A percentile compares a stretch with the other conserved stretches of the same genome.
These are phyloP conservation scores for Xylariaceae sp. DNA, from an alignment of 2,329 filamentous ascomycete genomes.

Conservation along the genomic window DNA sequence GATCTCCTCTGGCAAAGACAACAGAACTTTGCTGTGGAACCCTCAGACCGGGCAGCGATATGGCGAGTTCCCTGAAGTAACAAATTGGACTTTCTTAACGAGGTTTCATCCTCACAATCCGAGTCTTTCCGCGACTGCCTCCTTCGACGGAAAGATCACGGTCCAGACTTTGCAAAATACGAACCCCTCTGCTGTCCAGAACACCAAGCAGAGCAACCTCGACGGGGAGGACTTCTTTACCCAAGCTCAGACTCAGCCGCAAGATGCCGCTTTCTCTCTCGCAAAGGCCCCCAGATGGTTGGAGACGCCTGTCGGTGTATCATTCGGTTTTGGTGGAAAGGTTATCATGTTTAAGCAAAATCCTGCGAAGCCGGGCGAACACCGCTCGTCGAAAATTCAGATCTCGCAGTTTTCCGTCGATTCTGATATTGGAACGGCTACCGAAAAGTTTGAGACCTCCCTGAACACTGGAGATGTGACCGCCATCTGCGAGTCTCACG, in stretches of 20 bases:
- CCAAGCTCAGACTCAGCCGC: constrained; percentile 84
- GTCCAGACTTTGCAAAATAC: constrained; percentile 93
- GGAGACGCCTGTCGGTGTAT: constrained; percentile 73
- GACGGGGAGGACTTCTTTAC: constrained; percentile 97
- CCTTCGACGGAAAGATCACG: constrained; percentile 93
- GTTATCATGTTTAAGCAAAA: constrained; percentile 66
- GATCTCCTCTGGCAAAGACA: constrained; percentile 93
- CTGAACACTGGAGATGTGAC: constrained; percentile 70
- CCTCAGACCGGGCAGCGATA: constrained; percentile 80
- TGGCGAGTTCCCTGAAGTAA: constrained; percentile 92
- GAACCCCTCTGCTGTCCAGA: constrained; percentile 65
- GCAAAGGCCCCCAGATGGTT: constrained; percentile 84
- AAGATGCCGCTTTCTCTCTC: constrained; percentile 82
- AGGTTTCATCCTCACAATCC: constrained; percentile 92
- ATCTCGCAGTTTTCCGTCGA: constrained; percentile 89
- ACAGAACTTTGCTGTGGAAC: constrained; percentile 93
- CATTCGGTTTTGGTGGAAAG: constrained; percentile 94
- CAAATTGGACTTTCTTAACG: constrained; percentile 98
- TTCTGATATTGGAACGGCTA: constrained; percentile 72
- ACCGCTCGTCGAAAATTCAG: constrained; percentile 64
- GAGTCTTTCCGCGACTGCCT: constrained; percentile 85
- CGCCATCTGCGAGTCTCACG: constrained; percentile 72
- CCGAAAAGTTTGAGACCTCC: constrained; percentile 78
- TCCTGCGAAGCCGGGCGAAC: constrained; percentile 53
- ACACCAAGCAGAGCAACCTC: constrained; percentile 57